Conservation (phyloP, 83 land plant species). For the Picea abies region DNA sequence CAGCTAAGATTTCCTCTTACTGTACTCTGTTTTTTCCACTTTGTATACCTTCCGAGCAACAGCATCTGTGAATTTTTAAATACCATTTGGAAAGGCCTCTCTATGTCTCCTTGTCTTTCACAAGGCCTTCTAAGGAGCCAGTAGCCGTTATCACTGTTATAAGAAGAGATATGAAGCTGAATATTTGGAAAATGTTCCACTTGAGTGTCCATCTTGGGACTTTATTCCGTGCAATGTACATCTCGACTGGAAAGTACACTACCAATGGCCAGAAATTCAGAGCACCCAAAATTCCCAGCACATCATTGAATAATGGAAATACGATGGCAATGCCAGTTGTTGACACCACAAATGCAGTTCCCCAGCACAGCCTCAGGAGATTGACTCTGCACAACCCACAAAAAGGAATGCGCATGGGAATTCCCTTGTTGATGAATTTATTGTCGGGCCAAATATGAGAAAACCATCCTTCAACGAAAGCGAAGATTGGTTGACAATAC, state of each 20-base stretch:
- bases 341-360: constrained; percentile 30
- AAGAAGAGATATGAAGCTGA: constrained; percentile 32
- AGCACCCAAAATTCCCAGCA: constrained; percentile 43
- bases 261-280: constrained; percentile 48
- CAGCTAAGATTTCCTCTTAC: no score
- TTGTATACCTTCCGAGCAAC: no score
- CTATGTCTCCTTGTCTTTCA: not conserved
- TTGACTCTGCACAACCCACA: constrained; percentile 11
- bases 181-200: constrained; percentile 27
- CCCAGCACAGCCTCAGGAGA: constrained; percentile 25
- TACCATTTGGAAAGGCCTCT: no score
- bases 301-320: constrained; percentile 47
- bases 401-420: constrained; percentile 18
- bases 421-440: constrained; percentile 21
- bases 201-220: constrained; percentile 17
- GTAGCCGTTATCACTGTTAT: constrained; percentile 28
- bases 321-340: constrained; percentile 34
- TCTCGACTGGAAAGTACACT: constrained; percentile 44
- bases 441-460: constrained; percentile 23
- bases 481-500: constrained; percentile 36
- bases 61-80: no score
- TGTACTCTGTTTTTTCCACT: no score
- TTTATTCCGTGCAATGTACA: constrained; percentile 30
- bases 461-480: constrained; percentile 27
- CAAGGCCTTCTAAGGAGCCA: constrained; percentile 36